These are phyloP conservation scores for Thalassiosira profunda DNA, from an alignment of 108 stramenopile genomes.

Conservation along the genomic window DNA sequence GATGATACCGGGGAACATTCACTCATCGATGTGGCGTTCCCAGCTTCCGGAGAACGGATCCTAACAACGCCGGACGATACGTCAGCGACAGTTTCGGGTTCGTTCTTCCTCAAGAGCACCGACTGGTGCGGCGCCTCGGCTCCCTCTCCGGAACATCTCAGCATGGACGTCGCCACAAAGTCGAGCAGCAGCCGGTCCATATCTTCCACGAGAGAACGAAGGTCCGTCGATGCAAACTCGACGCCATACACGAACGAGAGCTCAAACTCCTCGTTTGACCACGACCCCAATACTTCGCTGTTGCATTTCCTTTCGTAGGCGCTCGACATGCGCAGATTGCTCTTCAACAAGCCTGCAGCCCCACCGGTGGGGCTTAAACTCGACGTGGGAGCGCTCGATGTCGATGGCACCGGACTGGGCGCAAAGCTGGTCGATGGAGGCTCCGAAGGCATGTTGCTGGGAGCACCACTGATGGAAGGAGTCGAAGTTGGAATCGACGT, in stretches of 20 bases:
- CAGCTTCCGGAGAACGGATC: conserved; percentile 36
- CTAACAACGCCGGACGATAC: conserved; percentile 35
- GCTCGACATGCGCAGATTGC: too few relatives aligned
- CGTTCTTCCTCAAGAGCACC: conserved; percentile 7
- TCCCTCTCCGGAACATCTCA: conserved; percentile 24
- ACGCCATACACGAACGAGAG: conserved; percentile 40
- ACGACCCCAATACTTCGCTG: too few relatives aligned
- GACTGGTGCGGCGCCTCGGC: conserved; percentile 1
- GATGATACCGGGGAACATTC: conserved; percentile 30
- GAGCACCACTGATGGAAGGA: too few relatives aligned
- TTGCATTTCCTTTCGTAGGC: too few relatives aligned
- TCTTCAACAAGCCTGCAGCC: too few relatives aligned
- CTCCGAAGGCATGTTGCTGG: too few relatives aligned
- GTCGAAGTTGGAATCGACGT: too few relatives aligned
- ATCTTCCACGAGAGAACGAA: conserved; percentile 4
- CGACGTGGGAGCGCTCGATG: too few relatives aligned
- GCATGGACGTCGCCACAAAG: conserved; percentile 23
- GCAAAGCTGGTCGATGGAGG: too few relatives aligned
- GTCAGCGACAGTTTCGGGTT: neutral
- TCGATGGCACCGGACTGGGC: too few relatives aligned
- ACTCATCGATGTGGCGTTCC: too few relatives aligned
- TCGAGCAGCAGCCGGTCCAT: conserved; percentile 35
- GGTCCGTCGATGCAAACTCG: conserved; percentile 15
- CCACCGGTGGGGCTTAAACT: too few relatives aligned
- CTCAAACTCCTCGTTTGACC: conserved; percentile 43